Base-by-base conservation (phyloP, 495 filamentous ascomycete species). In the Aspergillus homomorphus region DNA sequence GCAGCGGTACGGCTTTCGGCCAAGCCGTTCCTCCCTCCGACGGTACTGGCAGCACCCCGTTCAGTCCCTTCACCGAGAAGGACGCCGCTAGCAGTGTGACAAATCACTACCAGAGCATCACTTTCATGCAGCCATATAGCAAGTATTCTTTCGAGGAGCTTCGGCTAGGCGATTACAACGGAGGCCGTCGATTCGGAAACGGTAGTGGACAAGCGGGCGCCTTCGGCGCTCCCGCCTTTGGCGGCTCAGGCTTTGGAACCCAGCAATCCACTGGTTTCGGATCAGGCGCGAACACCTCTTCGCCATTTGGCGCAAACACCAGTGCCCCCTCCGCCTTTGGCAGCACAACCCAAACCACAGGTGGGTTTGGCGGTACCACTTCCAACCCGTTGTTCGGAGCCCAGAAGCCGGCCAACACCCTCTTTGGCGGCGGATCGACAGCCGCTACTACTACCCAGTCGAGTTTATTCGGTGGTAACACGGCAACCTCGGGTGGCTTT, bases 101-200 rank as follows among this genome's bases (percentile, higher is more conserved):
- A 53, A 90, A 88, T 66, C 81, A 88, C 22, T 98, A 86, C 67
- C 93, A 98, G 69, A 96, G 87, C 63, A 88, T 98, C 60, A 83
- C 84, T 15, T 95, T 96, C 63, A 87, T 89, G 80, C 86, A 85
- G 48, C 84, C 90, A 0, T 98, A 96, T 74, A 84, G 83, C 68
- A 92, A 91, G 60, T 96, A 84, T 72, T 96, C 91, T 4, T 84
- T 89, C 38, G 94, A 98, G 66, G 94, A 98, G 71, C 73, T 98
- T 46, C 84, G 94, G 66, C 71, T 96, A 55, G 90, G 83, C 33
- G 94, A 98, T 74, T 98, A 98, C 73, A 83, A 85, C 54, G 86
- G 90, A 77, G 94, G 94, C 22, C 83, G 94, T 56, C 84, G 87
- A 38, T 89, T 79, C 62, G 94, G 91, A 8, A 93, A 90, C 62